These are phyloP conservation scores for Ilex paraguariensis DNA, from an alignment of 305 asterid genomes.

Conservation along the genomic window DNA sequence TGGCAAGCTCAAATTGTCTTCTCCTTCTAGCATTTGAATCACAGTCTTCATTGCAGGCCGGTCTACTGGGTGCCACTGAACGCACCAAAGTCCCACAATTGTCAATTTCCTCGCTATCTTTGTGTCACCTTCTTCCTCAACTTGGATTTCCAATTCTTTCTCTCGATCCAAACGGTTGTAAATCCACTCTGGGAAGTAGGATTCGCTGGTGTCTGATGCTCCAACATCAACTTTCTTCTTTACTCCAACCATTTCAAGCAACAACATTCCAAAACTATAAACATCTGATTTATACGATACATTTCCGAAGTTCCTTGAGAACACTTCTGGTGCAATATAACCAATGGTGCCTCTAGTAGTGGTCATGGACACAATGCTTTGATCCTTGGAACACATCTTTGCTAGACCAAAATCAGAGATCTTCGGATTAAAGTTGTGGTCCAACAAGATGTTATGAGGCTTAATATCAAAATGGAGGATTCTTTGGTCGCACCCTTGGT, in stretches of 20 bases:
- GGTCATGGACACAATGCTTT: background rate
- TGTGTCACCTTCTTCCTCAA: constrained; percentile 29
- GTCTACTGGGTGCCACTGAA: constrained; percentile 48
- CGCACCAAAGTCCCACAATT: constrained; percentile 49
- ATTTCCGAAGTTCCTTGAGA: background rate
- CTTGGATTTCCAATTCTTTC: constrained; percentile 29
- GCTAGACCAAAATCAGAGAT: background rate
- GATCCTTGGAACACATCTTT: background rate
- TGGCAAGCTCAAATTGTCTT: constrained; percentile 37
- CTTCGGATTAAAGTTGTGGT: background rate
- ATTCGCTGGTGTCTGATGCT: background rate
- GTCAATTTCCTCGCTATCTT: constrained; percentile 31
- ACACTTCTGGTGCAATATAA: too few relatives aligned
- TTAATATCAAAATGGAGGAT: too few relatives aligned
- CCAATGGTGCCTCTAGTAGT: background rate
- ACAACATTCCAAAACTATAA: background rate
- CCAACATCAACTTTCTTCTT: too few relatives aligned
- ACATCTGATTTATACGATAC: background rate
- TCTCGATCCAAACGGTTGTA: constrained; percentile 43
- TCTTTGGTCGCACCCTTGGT: too few relatives aligned
- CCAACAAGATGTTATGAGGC: too few relatives aligned
- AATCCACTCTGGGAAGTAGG: constrained; percentile 53
- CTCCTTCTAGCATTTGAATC: constrained; percentile 42
- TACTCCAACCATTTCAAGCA: too few relatives aligned
- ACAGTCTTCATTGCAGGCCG: constrained; percentile 42